phyloP scores from a whole-genome alignment of 2,329 filamentous ascomycete genomes.

The Camillea tinctor region DNA sequence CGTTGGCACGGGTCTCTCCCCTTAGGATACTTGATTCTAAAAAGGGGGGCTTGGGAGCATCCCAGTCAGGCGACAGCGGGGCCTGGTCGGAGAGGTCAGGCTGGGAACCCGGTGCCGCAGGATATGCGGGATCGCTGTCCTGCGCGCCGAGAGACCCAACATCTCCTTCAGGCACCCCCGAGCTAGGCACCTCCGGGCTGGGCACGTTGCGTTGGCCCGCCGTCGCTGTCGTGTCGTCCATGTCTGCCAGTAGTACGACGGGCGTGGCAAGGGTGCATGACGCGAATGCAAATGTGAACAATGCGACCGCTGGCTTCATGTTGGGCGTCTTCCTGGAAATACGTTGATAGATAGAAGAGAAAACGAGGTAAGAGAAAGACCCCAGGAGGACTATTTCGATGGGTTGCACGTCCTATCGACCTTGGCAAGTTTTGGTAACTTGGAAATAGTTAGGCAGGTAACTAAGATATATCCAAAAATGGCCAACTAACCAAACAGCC shows the following conservation, averaged over 20 bases:
- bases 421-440: too few species aligned
- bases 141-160: not conserved
- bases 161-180: not conserved
- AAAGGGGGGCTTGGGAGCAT: constrained; percentile 20
- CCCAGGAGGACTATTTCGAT: not conserved
- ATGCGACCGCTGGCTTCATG: constrained; percentile 17
- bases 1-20: constrained; percentile 28
- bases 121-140: not conserved
- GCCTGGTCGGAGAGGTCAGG: constrained; percentile 17
- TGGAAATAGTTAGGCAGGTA: too few species aligned
- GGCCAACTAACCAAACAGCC: too few species aligned
- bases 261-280: constrained; percentile 13
- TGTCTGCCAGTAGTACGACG: not conserved
- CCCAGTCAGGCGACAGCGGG: constrained; percentile 18
- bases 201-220: constrained; percentile 3
- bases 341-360: not conserved
- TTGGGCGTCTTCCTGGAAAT: not conserved
- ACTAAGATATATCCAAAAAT: too few species aligned
- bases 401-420: too few species aligned
- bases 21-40: constrained; percentile 28
- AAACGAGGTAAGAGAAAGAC: not conserved
- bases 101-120: not conserved
- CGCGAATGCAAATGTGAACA: constrained; percentile 12
- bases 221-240: constrained; percentile 2
- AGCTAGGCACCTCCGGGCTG: not conserved